phyloP scores from a whole-genome alignment of 2,329 filamentous ascomycete genomes.

The Elsinoe australis region DNA sequence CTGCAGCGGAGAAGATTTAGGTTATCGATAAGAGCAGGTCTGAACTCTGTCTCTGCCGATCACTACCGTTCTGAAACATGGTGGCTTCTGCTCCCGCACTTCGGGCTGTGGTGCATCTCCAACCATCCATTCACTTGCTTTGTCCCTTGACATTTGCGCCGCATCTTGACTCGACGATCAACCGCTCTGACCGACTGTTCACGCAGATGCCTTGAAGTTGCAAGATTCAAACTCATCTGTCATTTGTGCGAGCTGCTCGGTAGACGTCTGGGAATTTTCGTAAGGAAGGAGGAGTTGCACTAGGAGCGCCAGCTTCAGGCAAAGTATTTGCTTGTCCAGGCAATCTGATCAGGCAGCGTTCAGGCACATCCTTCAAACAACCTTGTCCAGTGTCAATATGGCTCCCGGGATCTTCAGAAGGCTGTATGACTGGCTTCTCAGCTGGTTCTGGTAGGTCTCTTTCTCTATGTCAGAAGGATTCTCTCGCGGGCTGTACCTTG shows the following conservation, averaged over 20 bases:
- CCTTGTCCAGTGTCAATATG: conserved; percentile 51
- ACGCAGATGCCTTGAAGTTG: background rate
- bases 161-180: conserved; percentile 12
- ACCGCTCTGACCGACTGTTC: conserved; percentile 5
- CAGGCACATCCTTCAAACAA: background rate
- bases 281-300: too few species aligned
- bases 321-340: too few species aligned
- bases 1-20: conserved; percentile 4
- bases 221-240: too few species aligned
- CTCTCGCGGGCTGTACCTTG: background rate
- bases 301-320: too few species aligned
- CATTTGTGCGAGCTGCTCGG: too few species aligned
- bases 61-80: conserved; percentile 13
- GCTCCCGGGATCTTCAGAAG: conserved; percentile 83
- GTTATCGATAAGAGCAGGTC: conserved; percentile 16
- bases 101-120: conserved; percentile 2
- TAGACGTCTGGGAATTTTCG: too few species aligned
- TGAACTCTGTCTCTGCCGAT: conserved; percentile 9
- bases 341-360: background rate
- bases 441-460: conserved; percentile 83
- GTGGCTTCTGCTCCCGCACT: conserved; percentile 9
- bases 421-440: conserved; percentile 96
- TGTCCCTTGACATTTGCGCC: conserved; percentile 9
- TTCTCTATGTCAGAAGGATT: background rate
- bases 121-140: background rate